Evolutionary conservation across 2,329 filamentous ascomycete genomes (phyloP).

Genomic region (Pezicula rhizophila): DNA sequence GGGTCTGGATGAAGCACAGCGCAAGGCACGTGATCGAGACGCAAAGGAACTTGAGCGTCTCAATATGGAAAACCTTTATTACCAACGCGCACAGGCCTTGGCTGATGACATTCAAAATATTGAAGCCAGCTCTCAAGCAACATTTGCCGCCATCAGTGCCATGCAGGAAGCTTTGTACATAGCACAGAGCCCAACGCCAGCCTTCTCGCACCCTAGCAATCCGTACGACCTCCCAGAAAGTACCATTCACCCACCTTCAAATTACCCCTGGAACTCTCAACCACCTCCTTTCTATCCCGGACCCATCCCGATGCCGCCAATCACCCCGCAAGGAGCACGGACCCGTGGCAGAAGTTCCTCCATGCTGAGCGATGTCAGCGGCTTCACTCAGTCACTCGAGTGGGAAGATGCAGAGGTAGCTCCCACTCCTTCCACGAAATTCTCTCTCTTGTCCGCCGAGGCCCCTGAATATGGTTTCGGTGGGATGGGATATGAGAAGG

Average conservation of each 20-base stretch:
- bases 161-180: conserved; percentile 2
- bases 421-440: neutral
- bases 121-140: neutral
- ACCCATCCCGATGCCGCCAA: conserved; percentile 2
- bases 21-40: conserved; percentile 22
- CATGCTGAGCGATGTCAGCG: conserved; percentile 63
- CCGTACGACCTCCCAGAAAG: conserved; percentile 1
- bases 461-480: neutral
- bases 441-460: neutral
- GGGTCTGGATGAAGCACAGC: conserved; percentile 35
- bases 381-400: conserved; percentile 56
- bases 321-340: conserved; percentile 9
- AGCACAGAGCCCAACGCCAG: neutral
- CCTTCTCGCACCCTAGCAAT: neutral
- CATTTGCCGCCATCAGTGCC: neutral
- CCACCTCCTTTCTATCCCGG: conserved; percentile 5
- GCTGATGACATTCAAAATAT: conserved; percentile 3
- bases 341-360: conserved; percentile 54
- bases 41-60: conserved; percentile 21
- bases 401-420: conserved; percentile 33
- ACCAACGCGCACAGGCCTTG: conserved; percentile 15
- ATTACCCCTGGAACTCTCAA: conserved; percentile 15
- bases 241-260: neutral
- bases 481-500: conserved; percentile 10
- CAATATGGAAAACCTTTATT: conserved; percentile 19